Percentiles rank a stretch among this genome's conserved stretches.
phyloP scores from a whole-genome alignment of 108 stramenopile species.

The Conticribra weissflogii region DNA sequence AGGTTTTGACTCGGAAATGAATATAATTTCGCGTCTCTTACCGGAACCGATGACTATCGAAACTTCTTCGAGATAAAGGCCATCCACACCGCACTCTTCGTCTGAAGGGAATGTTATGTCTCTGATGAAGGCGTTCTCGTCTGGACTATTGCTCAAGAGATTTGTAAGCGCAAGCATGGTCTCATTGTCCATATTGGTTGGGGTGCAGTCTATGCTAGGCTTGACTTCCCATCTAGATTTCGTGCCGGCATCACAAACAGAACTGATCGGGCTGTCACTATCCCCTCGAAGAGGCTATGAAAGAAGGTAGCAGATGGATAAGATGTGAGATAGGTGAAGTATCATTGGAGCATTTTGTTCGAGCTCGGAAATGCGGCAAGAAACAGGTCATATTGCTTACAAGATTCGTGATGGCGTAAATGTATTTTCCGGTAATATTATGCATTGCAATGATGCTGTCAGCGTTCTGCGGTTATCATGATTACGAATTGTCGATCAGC shows the following conservation, averaged over 20 bases:
- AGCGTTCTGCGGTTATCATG: slow-evolving; percentile 19
- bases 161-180: slow-evolving; percentile 33
- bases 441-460: slow-evolving; percentile 26
- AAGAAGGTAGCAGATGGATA: too few species aligned
- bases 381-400: background rate
- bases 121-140: slow-evolving; percentile 29
- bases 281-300: slow-evolving; percentile 28
- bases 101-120: slow-evolving; percentile 31
- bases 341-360: too few species aligned
- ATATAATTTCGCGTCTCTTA: background rate
- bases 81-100: slow-evolving; percentile 16
- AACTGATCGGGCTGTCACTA: slow-evolving; percentile 18
- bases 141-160: slow-evolving; percentile 21
- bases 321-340: too few species aligned
- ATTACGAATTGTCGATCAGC: too few species aligned
- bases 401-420: slow-evolving; percentile 22
- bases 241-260: slow-evolving; percentile 33
- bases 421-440: slow-evolving; percentile 37
- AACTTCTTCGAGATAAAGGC: slow-evolving; percentile 18
- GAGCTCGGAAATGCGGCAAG: too few species aligned
- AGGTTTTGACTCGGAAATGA: too few species aligned
- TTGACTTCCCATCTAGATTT: slow-evolving; percentile 50
- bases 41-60: slow-evolving; percentile 19
- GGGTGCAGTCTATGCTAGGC: slow-evolving; percentile 23
- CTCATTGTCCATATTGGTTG: slow-evolving; percentile 23